Base-by-base conservation (phyloP, 129 eudicot species). In the Lonicera japonica region DNA sequence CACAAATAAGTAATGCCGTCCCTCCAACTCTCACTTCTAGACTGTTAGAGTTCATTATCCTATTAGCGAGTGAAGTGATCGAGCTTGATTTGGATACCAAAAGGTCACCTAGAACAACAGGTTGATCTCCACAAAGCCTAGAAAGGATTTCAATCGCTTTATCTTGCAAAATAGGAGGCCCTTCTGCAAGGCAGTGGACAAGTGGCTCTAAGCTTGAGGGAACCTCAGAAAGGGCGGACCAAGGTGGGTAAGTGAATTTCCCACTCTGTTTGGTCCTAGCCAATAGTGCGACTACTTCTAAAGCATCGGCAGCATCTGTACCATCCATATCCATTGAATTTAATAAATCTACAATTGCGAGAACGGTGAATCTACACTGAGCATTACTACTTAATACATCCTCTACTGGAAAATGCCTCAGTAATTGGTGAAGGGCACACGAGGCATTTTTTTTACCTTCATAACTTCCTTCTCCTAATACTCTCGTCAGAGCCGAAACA, bases 1-100 rank as follows among this genome's bases (percentile, higher is more conserved):
- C 86, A 79, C 89, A 84, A 69, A 85, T 77, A 59, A 84, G 76
- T 67, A 88, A 71, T 18, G 80, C 68, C 25, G 81, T 67, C 24
- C 79, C 88, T 62, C 96, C 96, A 72, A 81, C 79, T 76, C 83
- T 79, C 54, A 88, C 94, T 74, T 88, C 94, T 56, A 79, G 50
- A 59, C 80, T 74, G 55, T 74, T 41, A 39, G 94, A 84, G 20
- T 76, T 69, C 68, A 82, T 63, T 65, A 82, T 82, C 65, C 92
- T 88, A 69, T 69, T 70, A 65, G 79, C 86, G 59, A 88, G 77
- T 20, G 84, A 82, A 58, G 77, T 72, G 25, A 88, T 57, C 10
- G 94, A 61, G 58, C 73, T 81, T 66, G 82, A 65, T 65, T 75
- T 70, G 41, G 74, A 67, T 7, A 80, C 71, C 80, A 88, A 56